Conservation (phyloP, 1,284 basidiomycete genomes). For the Boletus smithii region DNA sequence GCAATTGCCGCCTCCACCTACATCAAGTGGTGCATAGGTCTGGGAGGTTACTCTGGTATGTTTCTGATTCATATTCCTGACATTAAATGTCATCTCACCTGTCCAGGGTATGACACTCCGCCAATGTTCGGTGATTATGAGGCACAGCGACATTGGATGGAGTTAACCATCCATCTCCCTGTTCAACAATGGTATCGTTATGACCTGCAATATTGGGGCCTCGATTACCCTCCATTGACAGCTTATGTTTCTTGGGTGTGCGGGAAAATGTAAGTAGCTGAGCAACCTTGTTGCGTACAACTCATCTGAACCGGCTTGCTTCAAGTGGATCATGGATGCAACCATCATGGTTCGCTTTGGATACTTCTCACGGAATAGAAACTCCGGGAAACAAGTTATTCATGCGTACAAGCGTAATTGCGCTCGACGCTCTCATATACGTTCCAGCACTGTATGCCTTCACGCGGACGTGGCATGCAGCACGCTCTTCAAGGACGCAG, state of each 20-base stretch:
- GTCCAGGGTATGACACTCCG: constrained; percentile 60
- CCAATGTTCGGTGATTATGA: constrained; percentile 93
- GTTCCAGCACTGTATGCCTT: constrained; percentile 71
- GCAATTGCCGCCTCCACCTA: constrained; percentile 51
- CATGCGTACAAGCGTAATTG: constrained; percentile 78
- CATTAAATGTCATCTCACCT: not conserved
- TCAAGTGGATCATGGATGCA: constrained; percentile 65
- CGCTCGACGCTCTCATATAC: constrained; percentile 71
- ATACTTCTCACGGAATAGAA: constrained; percentile 76
- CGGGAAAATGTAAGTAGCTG: constrained; percentile 54
- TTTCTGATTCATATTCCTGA: constrained; percentile 7
- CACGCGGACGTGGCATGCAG: constrained; percentile 57
- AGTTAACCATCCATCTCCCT: constrained; percentile 77
- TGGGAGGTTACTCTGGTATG: constrained; percentile 83
- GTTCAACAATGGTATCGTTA: constrained; percentile 80
- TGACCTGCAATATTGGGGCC: constrained; percentile 86
- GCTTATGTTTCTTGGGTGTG: constrained; percentile 84
- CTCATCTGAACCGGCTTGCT: constrained; percentile 4
- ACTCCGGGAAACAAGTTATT: constrained; percentile 64
- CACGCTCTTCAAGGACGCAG: constrained; percentile 68
- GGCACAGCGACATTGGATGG: constrained; percentile 94
- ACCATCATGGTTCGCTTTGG: constrained; percentile 72
- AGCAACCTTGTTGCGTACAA: not conserved
- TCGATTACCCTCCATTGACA: constrained; percentile 91
- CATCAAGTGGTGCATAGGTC: constrained; percentile 65